Base-by-base conservation (phyloP, 2,329 filamentous ascomycete species). In the Aciculosporium take region DNA sequence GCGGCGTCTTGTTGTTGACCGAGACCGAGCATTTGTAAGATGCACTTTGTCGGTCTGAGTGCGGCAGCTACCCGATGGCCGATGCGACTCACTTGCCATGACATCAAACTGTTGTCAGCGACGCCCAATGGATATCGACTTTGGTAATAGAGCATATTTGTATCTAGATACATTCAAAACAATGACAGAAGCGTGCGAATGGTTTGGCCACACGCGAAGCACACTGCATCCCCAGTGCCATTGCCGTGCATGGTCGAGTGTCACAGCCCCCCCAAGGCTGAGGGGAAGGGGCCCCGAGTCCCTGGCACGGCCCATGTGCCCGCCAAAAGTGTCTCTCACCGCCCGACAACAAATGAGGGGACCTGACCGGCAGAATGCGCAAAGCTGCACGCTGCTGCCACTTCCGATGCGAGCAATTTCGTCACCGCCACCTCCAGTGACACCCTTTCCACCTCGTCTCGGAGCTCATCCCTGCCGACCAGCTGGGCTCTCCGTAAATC, bases 391-490 rank as follows among this genome's bases (percentile, higher is more conserved):
- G 33, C 35, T 27, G 7, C 38, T 13, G 27, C 15, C 17, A n/a
- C 15, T n/a, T 15, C 17, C 13, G 24, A 28, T 15, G 25, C 13
- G 24, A 28, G 6, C 15, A 17, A 17, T 36, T n/a, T 24, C 29
- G 34, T 44, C 42, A 44, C 42, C 42, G 24, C 35, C n/a, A 29
- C 42, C 29, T 44, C 39, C 35, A 31, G n/a, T n/a, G n/a, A n/a
- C n/a, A n/a, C n/a, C n/a, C n/a, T n/a, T n/a, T n/a, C n/a, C n/a
- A n/a, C n/a, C 42, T 38, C 28, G 15, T 17, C n/a, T 29, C 24
- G 20, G 12, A 44, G 42, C 34, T 38, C 34, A 40, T 30, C 20
- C 20, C 24, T 17, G 20, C 15, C 25, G 32, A 32, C 27, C 21
- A 31, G 34, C 25, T 39, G 24, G 30, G 17, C 40, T 32, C 17